A percentile compares a stretch with the other conserved stretches of the same genome.
Evolutionary conservation across 2,329 filamentous ascomycete genomes (phyloP).

Genomic region (Magnaporthales sp.): DNA sequence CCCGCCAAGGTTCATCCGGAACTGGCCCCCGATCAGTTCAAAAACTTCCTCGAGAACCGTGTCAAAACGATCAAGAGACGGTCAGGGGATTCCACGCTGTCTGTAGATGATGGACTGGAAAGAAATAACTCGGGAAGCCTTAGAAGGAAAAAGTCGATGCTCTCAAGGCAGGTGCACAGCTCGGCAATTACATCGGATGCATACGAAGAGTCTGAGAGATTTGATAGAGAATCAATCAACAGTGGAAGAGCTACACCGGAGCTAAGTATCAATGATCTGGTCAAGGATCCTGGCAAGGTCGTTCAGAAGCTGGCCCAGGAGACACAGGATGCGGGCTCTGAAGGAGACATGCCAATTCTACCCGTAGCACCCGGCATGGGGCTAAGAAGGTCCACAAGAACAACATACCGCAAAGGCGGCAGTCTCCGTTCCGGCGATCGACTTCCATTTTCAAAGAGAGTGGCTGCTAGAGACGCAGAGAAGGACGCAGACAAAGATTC

Average conservation of each 20-base stretch:
- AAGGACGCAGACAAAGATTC: constrained; percentile 42
- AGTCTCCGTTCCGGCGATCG: constrained; percentile 76
- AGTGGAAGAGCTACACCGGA: constrained; percentile 45
- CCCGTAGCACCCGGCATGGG: constrained; percentile 70
- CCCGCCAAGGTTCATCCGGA: constrained; percentile 91
- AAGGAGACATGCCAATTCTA: constrained; percentile 78
- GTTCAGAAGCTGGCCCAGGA: constrained; percentile 61
- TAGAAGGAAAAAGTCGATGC: constrained; percentile 86
- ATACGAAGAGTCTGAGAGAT: constrained; percentile 71
- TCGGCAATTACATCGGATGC: constrained; percentile 42
- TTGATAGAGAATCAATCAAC: constrained; percentile 65
- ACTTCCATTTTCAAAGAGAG: constrained; percentile 65
- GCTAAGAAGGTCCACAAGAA: constrained; percentile 81
- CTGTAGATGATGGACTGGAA: constrained; percentile 45
- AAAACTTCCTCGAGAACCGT: constrained; percentile 88
- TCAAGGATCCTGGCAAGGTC: constrained; percentile 66
- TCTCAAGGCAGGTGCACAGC: constrained; percentile 83
- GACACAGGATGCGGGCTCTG: constrained; percentile 29
- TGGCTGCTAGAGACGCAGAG: constrained; percentile 53
- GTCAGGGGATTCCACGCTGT: constrained; percentile 63
- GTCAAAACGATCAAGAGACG: constrained; percentile 82
- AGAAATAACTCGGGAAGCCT: constrained; percentile 54
- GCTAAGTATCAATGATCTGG: constrained; percentile 70
- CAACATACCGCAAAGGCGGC: constrained; percentile 78
- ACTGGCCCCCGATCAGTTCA: constrained; percentile 91